Conservation (phyloP, 352 stramenopile species). For the Phytophthora citricola region DNA sequence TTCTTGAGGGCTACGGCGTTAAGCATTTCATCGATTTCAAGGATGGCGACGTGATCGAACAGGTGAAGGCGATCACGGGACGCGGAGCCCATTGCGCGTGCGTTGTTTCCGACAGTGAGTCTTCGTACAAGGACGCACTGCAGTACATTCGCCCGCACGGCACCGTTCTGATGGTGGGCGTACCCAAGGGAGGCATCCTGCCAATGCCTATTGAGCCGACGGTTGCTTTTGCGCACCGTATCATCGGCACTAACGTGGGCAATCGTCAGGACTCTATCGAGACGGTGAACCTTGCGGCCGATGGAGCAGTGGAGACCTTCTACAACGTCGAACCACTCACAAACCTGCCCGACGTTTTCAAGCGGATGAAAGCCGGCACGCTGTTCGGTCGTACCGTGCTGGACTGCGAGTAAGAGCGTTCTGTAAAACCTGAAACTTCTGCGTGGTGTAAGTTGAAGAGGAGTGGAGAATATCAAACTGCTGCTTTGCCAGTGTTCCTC, state of each 20-base stretch:
- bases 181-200: constrained; percentile 53
- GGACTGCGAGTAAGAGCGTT: constrained; percentile 45
- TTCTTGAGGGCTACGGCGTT: constrained; percentile 65
- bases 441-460: too few species aligned
- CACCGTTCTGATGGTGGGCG: constrained; percentile 69
- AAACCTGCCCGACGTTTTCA: constrained; percentile 50
- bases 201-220: constrained; percentile 37
- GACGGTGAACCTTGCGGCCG: constrained; percentile 53
- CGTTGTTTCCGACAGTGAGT: constrained; percentile 72
- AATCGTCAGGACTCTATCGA: constrained; percentile 66
- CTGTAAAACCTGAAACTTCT: too few species aligned
- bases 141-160: constrained; percentile 72
- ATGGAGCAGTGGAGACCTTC: constrained; percentile 52
- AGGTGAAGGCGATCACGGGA: constrained; percentile 49
- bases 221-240: constrained; percentile 47
- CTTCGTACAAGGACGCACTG: constrained; percentile 55
- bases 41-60: constrained; percentile 47
- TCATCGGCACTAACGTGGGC: constrained; percentile 59
- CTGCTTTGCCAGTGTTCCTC: too few species aligned
- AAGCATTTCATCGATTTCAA: constrained; percentile 77
- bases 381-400: constrained; percentile 52
- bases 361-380: constrained; percentile 49
- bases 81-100: constrained; percentile 66
- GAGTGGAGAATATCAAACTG: too few species aligned
- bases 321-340: constrained; percentile 46